Evolutionary conservation across 768 basidiomycete species (phyloP), one percentile per base, ranked within the genome.

Genomic region (Amanita molliuscula): DNA sequence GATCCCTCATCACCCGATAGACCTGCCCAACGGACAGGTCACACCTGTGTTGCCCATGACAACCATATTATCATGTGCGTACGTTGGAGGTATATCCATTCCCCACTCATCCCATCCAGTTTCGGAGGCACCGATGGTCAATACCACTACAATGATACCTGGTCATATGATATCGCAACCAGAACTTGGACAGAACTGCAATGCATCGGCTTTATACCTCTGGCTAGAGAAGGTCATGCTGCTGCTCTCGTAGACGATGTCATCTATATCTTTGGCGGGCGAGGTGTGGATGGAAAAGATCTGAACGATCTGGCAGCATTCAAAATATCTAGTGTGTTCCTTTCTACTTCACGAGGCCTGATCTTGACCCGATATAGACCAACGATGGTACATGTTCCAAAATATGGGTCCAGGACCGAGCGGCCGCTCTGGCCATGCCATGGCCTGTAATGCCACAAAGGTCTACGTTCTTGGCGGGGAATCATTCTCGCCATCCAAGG

Each of bases 371-470:
- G 15, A 38, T 41, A 26, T 62, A 97, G 95, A 93, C 66, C 89
- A 92, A 61, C 77, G 96, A 58, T 99, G 96, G 96, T 99, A 94
- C 69, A 98, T 94, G 91, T 99, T 99, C 73, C 93, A 97, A 66
- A 96, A 97, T 62, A 99, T 99, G 96, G 96, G 96, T 0, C 95
- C 95, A 15, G 79, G 90, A 13, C 96, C 96, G 0, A 83, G 75
- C 35, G 89, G 91, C 2, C 78, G 96, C 44, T 94, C 91, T 7
- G 96, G 96, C 1, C 96, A 99, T 66, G 89, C 95, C n/a, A 95
- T 99, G 93, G 91, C 94, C 6, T 82, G 90, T 10, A 83, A 88
- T 61, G 91, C 89, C 26, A 77, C 83, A 43, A 79, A 84, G 54
- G 88, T 99, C 4, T 89, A 90, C 56, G 93, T 99, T 4, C 76